phyloP scores from a whole-genome alignment of 179 eudicot genomes.

The Actinidia arguta region DNA sequence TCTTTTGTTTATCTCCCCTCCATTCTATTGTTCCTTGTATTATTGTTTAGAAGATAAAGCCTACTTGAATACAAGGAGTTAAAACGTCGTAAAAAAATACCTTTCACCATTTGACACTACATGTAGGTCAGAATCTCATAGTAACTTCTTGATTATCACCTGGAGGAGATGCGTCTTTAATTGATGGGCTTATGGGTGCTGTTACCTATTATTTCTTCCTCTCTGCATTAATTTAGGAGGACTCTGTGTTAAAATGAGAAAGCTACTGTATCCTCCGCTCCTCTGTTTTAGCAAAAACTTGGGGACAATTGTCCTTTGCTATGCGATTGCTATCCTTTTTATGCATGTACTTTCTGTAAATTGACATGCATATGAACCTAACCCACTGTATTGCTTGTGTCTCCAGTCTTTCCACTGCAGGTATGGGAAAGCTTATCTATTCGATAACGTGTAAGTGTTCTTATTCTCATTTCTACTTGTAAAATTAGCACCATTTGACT shows the following conservation, averaged over 20 bases:
- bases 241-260: not conserved
- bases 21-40: not conserved
- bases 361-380: not conserved
- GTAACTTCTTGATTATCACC: not conserved
- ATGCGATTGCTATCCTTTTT: not conserved
- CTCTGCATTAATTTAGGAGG: not conserved
- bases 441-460: conserved; percentile 68
- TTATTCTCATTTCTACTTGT: not conserved
- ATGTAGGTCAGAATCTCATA: not conserved
- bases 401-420: conserved; percentile 73
- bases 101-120: not conserved
- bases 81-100: too few species aligned
- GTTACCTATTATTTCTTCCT: not conserved
- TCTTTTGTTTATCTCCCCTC: not conserved
- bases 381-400: conserved; percentile 24
- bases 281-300: not conserved
- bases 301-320: not conserved
- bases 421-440: conserved; percentile 85
- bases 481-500: not conserved
- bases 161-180: not conserved
- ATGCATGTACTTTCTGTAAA: not conserved
- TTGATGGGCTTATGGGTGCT: not conserved
- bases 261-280: not conserved
- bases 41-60: too few species aligned
- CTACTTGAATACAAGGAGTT: too few species aligned